These are phyloP conservation scores for Aspergillus sp. DNA, from an alignment of 2,329 filamentous ascomycete genomes.

Conservation along the genomic window DNA sequence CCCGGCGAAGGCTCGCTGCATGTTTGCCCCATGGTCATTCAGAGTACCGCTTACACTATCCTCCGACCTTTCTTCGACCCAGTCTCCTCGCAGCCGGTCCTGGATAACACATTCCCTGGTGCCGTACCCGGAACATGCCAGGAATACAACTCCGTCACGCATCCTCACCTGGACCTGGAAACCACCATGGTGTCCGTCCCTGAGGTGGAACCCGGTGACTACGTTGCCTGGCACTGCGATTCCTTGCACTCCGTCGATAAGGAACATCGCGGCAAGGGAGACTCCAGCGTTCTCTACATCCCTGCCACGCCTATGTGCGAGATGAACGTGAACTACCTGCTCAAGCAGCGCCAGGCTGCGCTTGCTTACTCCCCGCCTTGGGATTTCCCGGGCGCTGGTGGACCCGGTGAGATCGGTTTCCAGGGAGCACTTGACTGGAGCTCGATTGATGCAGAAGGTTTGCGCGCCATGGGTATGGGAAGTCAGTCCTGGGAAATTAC, in stretches of 20 bases:
- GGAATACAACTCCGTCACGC: constrained; percentile 64
- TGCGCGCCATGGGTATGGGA: constrained; percentile 58
- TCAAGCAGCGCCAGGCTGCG: constrained; percentile 71
- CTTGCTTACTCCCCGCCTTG: constrained; percentile 66
- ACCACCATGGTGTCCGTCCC: constrained; percentile 73
- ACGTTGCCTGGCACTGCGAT: constrained; percentile 79
- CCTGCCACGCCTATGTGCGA: constrained; percentile 80
- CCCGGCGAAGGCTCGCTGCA: constrained; percentile 77
- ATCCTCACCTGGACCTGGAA: constrained; percentile 70
- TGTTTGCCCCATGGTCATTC: constrained; percentile 75
- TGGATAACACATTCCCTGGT: constrained; percentile 63
- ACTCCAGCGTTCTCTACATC: constrained; percentile 87
- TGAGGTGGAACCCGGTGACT: constrained; percentile 69
- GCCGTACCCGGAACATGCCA: constrained; percentile 69
- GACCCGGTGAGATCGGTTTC: constrained; percentile 45
- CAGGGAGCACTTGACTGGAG: constrained; percentile 42
- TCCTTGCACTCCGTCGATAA: constrained; percentile 81
- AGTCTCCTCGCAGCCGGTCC: constrained; percentile 44
- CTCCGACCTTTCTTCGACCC: constrained; percentile 80
- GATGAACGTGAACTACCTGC: constrained; percentile 70
- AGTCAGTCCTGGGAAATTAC: constrained; percentile 52
- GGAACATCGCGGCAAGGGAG: constrained; percentile 67
- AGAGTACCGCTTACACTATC: constrained; percentile 77
- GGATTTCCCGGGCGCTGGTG: constrained; percentile 66
- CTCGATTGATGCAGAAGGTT: constrained; percentile 49